Base-by-base conservation (phyloP, 495 filamentous ascomycete genomes). In the Bombardia bombarda region DNA sequence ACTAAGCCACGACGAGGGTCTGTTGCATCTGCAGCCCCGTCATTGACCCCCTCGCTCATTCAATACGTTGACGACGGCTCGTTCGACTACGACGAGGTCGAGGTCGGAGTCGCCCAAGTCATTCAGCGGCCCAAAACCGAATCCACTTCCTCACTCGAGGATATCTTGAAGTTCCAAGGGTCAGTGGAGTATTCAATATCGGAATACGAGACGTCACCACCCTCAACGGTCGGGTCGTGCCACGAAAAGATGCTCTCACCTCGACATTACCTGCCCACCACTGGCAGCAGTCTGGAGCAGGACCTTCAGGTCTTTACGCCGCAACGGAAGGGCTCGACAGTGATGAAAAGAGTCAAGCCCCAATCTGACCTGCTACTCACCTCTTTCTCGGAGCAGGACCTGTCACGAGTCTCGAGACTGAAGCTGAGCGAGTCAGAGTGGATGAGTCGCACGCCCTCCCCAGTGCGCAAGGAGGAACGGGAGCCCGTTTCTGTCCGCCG, bases 31-130 rank as follows among this genome's bases (percentile, higher is more conserved):
- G 57, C 38, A 3, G 39, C 47, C 10, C 54, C 55, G 16, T 73
- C 68, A 2, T 46, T 69, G 10, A 68, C 67, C 4, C 58, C 65
- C 3, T 70, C 68, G n/a, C 51, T 73, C 18, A 52, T 45, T 30
- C 47, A 57, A 31, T 61, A 67, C 16, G 47, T 60, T 8, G 59
- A 72, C 14, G 58, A 60, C 31, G 63, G 56, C n/a, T 57, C 54
- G 19, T 63, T 66, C n/a, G 53, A 60, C n/a, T 49, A 54, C 1
- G 64, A 65, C 8, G 55, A 65, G 10, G 41, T 66, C 24, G 54
- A 54, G 18, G 32, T 69, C 1, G 50, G 57, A 37, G 53, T 53
- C n/a, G 66, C 66, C 14, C 46, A 53, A 28, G n/a, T 40, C 50
- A 25, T 51, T 50, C 23, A 47, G 49, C 38, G 48, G 19, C 10